Conservation (phyloP, 176 grass and related monocot species). For the Phyllostachys edulis region DNA sequence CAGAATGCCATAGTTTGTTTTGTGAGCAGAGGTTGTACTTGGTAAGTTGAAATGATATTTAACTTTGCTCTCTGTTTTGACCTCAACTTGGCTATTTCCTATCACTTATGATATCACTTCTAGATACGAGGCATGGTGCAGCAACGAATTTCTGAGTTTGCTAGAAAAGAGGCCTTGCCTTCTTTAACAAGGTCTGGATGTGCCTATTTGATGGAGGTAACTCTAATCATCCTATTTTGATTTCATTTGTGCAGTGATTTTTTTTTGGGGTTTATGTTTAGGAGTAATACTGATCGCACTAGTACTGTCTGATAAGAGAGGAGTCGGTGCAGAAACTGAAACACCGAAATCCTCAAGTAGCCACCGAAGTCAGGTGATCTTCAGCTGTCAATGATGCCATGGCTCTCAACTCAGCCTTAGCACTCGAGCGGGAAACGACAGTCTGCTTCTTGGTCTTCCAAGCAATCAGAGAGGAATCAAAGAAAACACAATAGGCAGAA, state of each 20-base stretch:
- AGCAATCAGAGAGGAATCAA: no score
- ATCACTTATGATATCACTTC: constrained; percentile 9
- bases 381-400: no score
- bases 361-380: no score
- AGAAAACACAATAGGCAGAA: no score
- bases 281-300: no score
- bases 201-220: constrained; percentile 95
- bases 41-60: constrained; percentile 48
- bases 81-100: constrained; percentile 1
- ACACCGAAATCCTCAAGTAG: no score
- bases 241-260: constrained; percentile 21
- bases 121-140: constrained; percentile 94
- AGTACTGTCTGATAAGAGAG: no score
- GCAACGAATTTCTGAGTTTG: constrained; percentile 80
- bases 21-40: constrained; percentile 94
- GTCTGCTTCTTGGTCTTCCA: no score
- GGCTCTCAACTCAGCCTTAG: no score
- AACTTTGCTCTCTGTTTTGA: constrained; percentile 31
- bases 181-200: constrained; percentile 97
- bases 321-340: no score
- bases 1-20: constrained; percentile 91
- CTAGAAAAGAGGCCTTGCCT: constrained; percentile 82
- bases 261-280: background rate
- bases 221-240: constrained; percentile 18
- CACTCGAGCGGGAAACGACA: no score